A percentile compares a stretch with the other conserved stretches of the same genome.
phyloP scores from a whole-genome alignment of 1,284 basidiomycete species.

The Boletus smithii region DNA sequence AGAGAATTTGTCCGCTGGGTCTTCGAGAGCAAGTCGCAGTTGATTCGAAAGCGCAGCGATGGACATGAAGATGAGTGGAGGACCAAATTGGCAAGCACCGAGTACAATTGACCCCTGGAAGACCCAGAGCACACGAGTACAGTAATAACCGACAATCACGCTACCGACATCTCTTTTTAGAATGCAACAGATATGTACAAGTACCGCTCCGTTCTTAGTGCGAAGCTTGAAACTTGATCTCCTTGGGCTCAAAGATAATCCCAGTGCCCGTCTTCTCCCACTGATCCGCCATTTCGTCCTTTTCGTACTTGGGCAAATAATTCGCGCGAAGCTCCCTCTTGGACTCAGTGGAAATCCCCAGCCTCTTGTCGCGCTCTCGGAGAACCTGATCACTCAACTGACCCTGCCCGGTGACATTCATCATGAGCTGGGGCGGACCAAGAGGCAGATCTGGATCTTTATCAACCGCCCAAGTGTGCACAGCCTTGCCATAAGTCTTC shows the following conservation, averaged over 20 bases:
- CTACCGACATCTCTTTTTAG: not conserved
- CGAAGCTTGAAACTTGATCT: constrained; percentile 8
- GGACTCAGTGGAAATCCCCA: constrained; percentile 35
- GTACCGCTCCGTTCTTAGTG: not conserved
- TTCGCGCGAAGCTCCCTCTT: constrained; percentile 36
- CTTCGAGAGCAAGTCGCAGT: constrained; percentile 54
- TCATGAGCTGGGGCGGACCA: constrained; percentile 47
- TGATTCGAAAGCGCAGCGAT: constrained; percentile 45
- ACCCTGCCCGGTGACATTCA: constrained; percentile 41
- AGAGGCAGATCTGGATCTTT: constrained; percentile 45
- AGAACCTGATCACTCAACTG: constrained; percentile 37
- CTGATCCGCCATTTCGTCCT: constrained; percentile 37
- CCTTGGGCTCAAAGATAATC: constrained; percentile 18
- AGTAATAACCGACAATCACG: constrained; percentile 1
- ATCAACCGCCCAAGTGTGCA: constrained; percentile 48
- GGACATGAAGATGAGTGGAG: constrained; percentile 30
- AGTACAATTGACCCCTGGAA: constrained; percentile 1
- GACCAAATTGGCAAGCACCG: constrained; percentile 13
- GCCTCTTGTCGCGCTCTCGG: constrained; percentile 35
- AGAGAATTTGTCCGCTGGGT: constrained; percentile 37
- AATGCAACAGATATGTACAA: not conserved
- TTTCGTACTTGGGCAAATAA: constrained; percentile 42
- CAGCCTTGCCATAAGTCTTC: constrained; percentile 51
- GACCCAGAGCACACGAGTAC: constrained; percentile 2
- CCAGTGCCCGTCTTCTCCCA: constrained; percentile 31